These are phyloP conservation scores for Astrocystis sublimbata DNA, from an alignment of 495 filamentous ascomycete species.

Conservation along the genomic window DNA sequence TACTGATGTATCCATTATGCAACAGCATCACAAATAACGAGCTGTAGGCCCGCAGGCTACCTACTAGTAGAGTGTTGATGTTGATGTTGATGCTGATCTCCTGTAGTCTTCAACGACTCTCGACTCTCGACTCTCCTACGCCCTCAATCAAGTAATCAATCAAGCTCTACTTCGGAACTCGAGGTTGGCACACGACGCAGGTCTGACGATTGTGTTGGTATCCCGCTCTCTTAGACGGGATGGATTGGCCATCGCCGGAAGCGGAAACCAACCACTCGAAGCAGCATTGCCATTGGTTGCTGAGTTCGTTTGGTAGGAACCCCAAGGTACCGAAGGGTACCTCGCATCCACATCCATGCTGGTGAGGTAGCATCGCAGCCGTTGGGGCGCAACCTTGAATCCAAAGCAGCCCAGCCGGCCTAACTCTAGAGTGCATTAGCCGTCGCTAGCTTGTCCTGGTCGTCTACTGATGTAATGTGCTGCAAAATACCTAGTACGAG, in stretches of 20 bases:
- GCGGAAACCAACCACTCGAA: slow-evolving; percentile 3
- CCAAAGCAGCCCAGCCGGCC: neutral
- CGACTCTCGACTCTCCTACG: too few species aligned
- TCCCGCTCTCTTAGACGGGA: neutral
- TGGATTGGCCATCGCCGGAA: slow-evolving; percentile 5
- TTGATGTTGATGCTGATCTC: too few species aligned
- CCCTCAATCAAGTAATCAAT: neutral
- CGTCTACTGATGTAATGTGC: slow-evolving; percentile 6
- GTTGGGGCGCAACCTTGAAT: slow-evolving; percentile 1
- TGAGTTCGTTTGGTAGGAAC: slow-evolving; percentile 2
- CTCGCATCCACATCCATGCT: neutral
- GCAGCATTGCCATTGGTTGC: neutral
- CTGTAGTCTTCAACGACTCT: too few species aligned
- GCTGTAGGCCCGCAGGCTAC: too few species aligned
- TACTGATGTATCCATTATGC: neutral
- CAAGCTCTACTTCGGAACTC: neutral
- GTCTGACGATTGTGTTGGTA: slow-evolving; percentile 8
- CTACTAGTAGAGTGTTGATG: too few species aligned
- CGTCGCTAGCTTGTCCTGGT: neutral
- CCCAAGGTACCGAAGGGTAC: slow-evolving; percentile 23
- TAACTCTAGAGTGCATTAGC: slow-evolving; percentile 6
- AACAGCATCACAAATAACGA: neutral
- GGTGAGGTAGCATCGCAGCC: slow-evolving; percentile 4
- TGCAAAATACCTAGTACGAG: too few species aligned
- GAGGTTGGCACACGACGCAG: neutral